Evolutionary conservation across 805 yeast genomes (phyloP).

Genomic region (Saccharomyces cerevisiae): DNA sequence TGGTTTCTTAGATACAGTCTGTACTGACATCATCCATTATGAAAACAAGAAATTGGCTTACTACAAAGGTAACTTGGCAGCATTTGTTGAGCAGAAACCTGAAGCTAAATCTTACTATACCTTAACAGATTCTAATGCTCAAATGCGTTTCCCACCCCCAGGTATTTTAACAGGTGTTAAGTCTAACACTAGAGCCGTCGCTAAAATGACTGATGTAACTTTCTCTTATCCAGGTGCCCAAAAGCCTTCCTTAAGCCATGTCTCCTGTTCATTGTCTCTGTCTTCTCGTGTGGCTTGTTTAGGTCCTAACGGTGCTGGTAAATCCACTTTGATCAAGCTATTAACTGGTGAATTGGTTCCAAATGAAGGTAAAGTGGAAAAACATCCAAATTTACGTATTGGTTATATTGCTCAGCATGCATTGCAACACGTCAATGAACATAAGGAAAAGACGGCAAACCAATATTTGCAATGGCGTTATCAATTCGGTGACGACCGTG

Average conservation of each 20-base stretch:
- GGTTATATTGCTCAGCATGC: slow-evolving; percentile 99
- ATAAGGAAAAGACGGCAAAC: slow-evolving; percentile 94
- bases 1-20: slow-evolving; percentile 88
- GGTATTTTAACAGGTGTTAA: slow-evolving; percentile 96
- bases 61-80: slow-evolving; percentile 92
- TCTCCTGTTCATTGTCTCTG: slow-evolving; percentile 83
- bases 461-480: slow-evolving; percentile 98
- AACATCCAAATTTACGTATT: slow-evolving; percentile 95
- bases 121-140: slow-evolving; percentile 81
- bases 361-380: slow-evolving; percentile 81
- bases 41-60: slow-evolving; percentile 90
- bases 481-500: slow-evolving; percentile 96
- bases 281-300: slow-evolving; percentile 95
- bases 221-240: slow-evolving; percentile 85
- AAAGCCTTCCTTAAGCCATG: slow-evolving; percentile 70
- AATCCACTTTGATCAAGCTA: slow-evolving; percentile 87
- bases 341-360: slow-evolving; percentile 90
- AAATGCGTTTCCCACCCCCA: slow-evolving; percentile 98
- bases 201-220: slow-evolving; percentile 75
- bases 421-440: slow-evolving; percentile 92
- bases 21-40: slow-evolving; percentile 94
- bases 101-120: slow-evolving; percentile 96
- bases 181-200: slow-evolving; percentile 89
- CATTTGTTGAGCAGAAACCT: slow-evolving; percentile 83
- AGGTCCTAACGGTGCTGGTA: slow-evolving; percentile 99